These are phyloP conservation scores for Apiospora phragmitis DNA, from an alignment of 2,329 filamentous ascomycete genomes.

Conservation along the genomic window DNA sequence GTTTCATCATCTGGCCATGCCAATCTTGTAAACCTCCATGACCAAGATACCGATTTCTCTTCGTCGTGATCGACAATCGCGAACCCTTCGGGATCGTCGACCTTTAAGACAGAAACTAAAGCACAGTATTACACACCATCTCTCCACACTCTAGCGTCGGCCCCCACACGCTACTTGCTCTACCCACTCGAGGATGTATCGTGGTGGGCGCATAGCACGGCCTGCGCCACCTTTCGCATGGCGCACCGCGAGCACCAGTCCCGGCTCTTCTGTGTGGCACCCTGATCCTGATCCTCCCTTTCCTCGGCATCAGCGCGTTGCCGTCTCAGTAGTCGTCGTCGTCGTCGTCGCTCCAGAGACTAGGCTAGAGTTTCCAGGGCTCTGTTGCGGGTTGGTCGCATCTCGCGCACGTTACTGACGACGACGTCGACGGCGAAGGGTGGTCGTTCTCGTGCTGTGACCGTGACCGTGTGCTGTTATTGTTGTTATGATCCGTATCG, in stretches of 20 bases:
- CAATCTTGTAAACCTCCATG: neutral
- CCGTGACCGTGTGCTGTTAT: neutral
- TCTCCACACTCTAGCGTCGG: neutral
- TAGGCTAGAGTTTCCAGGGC: slow-evolving; percentile 4
- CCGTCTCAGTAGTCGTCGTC: neutral
- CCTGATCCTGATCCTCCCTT: too few relatives aligned
- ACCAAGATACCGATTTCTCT: neutral
- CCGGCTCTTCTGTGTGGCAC: neutral
- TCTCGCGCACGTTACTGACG: neutral
- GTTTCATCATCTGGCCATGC: neutral
- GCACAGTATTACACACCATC: neutral
- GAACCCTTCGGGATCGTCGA: neutral
- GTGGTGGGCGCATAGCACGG: neutral
- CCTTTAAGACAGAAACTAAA: neutral
- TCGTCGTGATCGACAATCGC: neutral
- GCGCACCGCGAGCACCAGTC: neutral
- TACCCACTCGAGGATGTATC: neutral
- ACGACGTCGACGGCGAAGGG: neutral
- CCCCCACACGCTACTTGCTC: neutral
- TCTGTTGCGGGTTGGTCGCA: neutral
- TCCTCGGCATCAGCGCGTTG: neutral
- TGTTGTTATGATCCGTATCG: neutral
- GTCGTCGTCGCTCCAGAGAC: neutral
- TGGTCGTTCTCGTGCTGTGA: neutral
- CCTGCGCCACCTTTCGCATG: neutral